These are phyloP conservation scores for Telopea speciosissima DNA, from an alignment of 177 flowering plant genomes.

Conservation along the genomic window DNA sequence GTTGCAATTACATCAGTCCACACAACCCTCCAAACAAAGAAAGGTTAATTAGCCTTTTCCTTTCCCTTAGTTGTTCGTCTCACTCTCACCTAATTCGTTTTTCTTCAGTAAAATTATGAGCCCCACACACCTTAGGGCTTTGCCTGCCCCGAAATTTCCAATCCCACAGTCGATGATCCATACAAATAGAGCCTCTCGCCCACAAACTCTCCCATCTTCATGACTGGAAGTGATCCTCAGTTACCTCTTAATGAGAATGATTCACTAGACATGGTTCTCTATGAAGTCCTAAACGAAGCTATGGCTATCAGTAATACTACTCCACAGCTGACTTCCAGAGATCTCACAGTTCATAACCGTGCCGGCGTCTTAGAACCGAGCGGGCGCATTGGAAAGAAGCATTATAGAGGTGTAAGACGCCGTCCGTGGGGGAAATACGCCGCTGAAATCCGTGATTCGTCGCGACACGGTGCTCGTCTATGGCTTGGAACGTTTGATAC, in stretches of 20 bases:
- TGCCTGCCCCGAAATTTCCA: too few relatives aligned
- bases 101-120: too few relatives aligned
- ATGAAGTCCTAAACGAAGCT: slow-evolving; percentile 48
- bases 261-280: slow-evolving; percentile 63
- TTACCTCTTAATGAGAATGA: slow-evolving; percentile 47
- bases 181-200: too few relatives aligned
- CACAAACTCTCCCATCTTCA: too few relatives aligned
- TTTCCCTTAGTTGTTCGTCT: too few relatives aligned
- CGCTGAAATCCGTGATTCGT: slow-evolving; percentile 72
- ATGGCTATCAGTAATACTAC: slow-evolving; percentile 4
- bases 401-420: slow-evolving; percentile 69
- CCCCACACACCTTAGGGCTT: too few relatives aligned
- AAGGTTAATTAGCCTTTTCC: too few relatives aligned
- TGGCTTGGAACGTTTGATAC: slow-evolving; percentile 76
- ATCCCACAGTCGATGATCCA: too few relatives aligned
- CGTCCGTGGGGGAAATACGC: slow-evolving; percentile 89
- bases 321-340: background rate
- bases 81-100: too few relatives aligned
- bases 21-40: too few relatives aligned
- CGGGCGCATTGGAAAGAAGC: slow-evolving; percentile 24
- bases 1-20: too few relatives aligned
- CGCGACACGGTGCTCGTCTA: slow-evolving; percentile 45
- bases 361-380: slow-evolving; percentile 6
- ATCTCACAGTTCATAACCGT: background rate
- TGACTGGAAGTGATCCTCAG: too few relatives aligned